Conservation (phyloP, 331 rosid species). For the Erythrophleum ivorense region DNA sequence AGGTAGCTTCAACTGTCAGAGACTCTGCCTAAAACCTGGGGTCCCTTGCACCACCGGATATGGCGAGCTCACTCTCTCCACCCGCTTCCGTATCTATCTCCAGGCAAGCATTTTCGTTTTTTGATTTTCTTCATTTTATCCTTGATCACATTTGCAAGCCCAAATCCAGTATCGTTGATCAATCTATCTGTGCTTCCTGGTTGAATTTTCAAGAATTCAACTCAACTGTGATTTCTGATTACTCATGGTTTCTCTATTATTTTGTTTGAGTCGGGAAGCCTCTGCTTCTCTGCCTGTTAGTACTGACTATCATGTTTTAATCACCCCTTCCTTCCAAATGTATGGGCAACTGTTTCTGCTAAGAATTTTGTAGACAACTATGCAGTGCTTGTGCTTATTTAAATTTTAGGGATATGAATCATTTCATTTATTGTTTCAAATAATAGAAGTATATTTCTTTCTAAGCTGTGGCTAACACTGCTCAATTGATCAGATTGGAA, state of each 20-base stretch:
- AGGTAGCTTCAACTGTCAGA: not conserved
- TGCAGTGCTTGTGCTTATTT: too few species aligned
- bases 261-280: not conserved
- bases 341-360: not conserved
- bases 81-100: conserved; percentile 15
- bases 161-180: not conserved
- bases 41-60: not conserved
- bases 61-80: not conserved
- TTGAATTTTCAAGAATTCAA: conserved; percentile 40
- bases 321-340: not conserved
- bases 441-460: conserved; percentile 20
- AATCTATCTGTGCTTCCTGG: conserved; percentile 6
- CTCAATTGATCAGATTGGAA: conserved; percentile 67
- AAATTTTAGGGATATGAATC: not conserved
- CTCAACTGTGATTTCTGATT: conserved; percentile 36
- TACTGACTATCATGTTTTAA: not conserved
- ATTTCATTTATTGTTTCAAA: not conserved
- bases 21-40: not conserved
- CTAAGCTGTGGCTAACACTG: conserved; percentile 30
- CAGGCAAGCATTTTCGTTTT: conserved; percentile 5
- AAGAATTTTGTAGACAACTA: not conserved
- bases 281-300: not conserved
- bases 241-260: conserved; percentile 24
- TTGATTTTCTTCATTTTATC: not conserved
- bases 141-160: not conserved